phyloP scores from a whole-genome alignment of 129 eudicot genomes.

The Flaveria brownii region DNA sequence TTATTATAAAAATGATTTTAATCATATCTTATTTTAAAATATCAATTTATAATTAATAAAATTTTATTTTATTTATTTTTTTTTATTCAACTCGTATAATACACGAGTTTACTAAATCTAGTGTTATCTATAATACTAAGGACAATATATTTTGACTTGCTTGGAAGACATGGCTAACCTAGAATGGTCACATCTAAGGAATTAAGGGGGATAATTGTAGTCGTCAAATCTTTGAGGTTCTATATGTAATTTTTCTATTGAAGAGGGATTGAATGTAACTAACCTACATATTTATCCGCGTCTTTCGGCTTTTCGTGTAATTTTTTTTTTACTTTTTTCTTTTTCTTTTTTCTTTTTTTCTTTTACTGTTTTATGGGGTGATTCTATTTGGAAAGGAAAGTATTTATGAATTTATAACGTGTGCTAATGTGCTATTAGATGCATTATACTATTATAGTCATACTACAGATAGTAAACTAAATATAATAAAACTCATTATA shows the following conservation, averaged over 20 bases:
- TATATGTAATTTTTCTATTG: not conserved
- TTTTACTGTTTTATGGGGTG: not conserved
- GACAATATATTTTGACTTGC: not conserved
- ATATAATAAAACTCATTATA: no score
- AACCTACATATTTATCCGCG: slow-evolving; percentile 25
- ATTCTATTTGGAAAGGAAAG: not conserved
- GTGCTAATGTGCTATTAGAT: not conserved
- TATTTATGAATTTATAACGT: no score
- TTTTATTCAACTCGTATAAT: no score
- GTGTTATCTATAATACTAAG: not conserved
- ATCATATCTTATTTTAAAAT: no score
- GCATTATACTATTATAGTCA: no score
- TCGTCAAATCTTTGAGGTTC: not conserved
- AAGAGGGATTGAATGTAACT: slow-evolving; percentile 18
- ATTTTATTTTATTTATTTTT: no score
- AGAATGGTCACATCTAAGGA: slow-evolving; percentile 11
- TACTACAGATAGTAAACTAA: no score
- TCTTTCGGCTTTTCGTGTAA: slow-evolving; percentile 34
- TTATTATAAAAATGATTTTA: no score
- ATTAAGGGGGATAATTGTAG: not conserved
- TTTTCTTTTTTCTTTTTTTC: slow-evolving; percentile 21
- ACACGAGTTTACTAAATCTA: no score
- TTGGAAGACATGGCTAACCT: not conserved
- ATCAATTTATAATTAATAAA: no score
- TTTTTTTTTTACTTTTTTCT: slow-evolving; percentile 13